A percentile compares a stretch with the other conserved stretches of the same genome.
Conservation (phyloP, 2,329 filamentous ascomycete species). For the Aspergillus eucalypticola region DNA sequence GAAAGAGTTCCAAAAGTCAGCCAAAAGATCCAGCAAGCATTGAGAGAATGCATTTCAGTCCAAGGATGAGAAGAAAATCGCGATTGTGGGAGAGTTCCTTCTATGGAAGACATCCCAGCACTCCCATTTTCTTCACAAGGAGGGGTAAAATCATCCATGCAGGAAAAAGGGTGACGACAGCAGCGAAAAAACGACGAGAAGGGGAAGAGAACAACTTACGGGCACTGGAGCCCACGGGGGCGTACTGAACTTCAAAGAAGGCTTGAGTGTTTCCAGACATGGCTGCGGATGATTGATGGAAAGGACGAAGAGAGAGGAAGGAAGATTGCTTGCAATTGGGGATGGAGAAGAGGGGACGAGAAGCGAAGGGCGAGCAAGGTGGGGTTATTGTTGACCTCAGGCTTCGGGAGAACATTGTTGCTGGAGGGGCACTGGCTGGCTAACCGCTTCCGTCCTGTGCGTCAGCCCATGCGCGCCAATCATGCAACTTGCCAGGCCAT, state of each 20-base stretch:
- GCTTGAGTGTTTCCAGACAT: constrained; percentile 68
- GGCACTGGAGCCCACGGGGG: constrained; percentile 39
- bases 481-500: constrained; percentile 14
- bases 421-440: constrained; percentile 36
- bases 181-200: constrained; percentile 15
- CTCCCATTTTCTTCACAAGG: neutral
- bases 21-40: constrained; percentile 15
- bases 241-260: constrained; percentile 72
- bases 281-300: constrained; percentile 66
- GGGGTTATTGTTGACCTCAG: constrained; percentile 45
- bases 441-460: constrained; percentile 19
- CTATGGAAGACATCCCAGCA: neutral
- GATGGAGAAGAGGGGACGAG: constrained; percentile 36
- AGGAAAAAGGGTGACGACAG: neutral
- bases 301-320: constrained; percentile 50
- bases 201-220: constrained; percentile 28
- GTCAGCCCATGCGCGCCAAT: constrained; percentile 19
- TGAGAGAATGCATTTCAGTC: neutral
- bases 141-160: constrained; percentile 5
- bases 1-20: constrained; percentile 26
- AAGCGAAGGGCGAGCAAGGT: constrained; percentile 45
- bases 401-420: constrained; percentile 45
- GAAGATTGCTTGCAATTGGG: constrained; percentile 32
- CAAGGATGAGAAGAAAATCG: neutral
- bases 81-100: neutral